Evolutionary conservation across 495 filamentous ascomycete genomes (phyloP).

Genomic region (Eremomyces bilateralis): DNA sequence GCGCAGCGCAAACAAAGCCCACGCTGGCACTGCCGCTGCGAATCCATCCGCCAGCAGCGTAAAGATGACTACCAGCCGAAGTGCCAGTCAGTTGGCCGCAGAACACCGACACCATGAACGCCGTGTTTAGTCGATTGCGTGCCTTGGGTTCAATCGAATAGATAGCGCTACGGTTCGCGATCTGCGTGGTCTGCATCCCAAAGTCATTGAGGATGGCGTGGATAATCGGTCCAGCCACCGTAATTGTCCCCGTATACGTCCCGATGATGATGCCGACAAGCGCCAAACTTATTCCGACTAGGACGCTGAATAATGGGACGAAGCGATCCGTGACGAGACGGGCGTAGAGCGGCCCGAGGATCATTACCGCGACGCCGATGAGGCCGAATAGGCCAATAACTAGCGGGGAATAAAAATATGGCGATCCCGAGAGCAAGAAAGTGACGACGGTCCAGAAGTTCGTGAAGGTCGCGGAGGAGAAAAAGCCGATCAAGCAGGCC

Average conservation of each 20-base stretch:
- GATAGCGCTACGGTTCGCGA: slow-evolving; percentile 50
- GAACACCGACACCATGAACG: slow-evolving; percentile 59
- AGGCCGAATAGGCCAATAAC: slow-evolving; percentile 52
- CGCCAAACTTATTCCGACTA: slow-evolving; percentile 35
- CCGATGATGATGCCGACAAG: slow-evolving; percentile 45
- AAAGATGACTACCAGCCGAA: slow-evolving; percentile 46
- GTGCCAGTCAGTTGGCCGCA: slow-evolving; percentile 60
- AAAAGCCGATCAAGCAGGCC: slow-evolving; percentile 35
- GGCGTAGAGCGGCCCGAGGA: slow-evolving; percentile 28
- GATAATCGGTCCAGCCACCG: slow-evolving; percentile 51
- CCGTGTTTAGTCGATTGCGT: slow-evolving; percentile 60
- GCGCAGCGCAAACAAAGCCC: slow-evolving; percentile 36
- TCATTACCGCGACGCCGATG: neutral
- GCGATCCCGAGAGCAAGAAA: slow-evolving; percentile 46
- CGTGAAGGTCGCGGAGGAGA: slow-evolving; percentile 37
- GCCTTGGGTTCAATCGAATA: slow-evolving; percentile 51
- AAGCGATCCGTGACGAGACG: slow-evolving; percentile 49
- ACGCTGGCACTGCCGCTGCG: slow-evolving; percentile 44
- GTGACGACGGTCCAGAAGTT: slow-evolving; percentile 67
- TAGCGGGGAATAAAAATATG: slow-evolving; percentile 44
- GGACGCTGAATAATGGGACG: slow-evolving; percentile 40
- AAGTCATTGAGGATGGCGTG: slow-evolving; percentile 55
- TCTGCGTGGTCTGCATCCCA: slow-evolving; percentile 51
- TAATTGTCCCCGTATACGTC: slow-evolving; percentile 40
- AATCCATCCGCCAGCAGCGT: slow-evolving; percentile 48